Conservation (phyloP, 2,329 filamentous ascomycete species). For the Bipolaris cookei region DNA sequence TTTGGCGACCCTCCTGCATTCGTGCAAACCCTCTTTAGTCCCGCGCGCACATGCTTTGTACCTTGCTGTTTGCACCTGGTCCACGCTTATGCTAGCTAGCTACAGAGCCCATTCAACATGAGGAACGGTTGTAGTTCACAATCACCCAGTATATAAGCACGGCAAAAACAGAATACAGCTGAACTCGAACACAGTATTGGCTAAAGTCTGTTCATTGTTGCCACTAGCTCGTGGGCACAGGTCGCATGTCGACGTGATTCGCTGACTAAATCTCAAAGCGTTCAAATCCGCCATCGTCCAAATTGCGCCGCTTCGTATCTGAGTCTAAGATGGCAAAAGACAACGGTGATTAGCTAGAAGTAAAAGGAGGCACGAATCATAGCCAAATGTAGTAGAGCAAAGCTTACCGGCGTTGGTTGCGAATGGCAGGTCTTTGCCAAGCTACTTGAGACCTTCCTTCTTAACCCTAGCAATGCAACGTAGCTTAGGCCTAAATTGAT, state of each 20-base stretch:
- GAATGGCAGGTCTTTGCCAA: conserved; percentile 4
- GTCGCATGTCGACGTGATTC: not conserved
- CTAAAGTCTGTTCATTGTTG: not conserved
- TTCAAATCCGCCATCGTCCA: not conserved
- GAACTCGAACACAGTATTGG: not conserved
- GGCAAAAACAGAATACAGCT: not conserved
- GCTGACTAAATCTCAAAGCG: not conserved
- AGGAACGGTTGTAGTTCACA: not conserved
- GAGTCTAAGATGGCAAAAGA: not conserved
- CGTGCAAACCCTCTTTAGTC: no score
- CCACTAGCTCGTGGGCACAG: not conserved
- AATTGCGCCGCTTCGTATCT: not conserved
- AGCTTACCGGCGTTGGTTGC: conserved; percentile 3
- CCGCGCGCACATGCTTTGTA: no score
- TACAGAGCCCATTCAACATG: no score
- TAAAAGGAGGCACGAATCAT: not conserved
- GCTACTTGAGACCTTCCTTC: not conserved
- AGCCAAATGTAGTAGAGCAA: not conserved
- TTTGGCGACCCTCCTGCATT: no score
- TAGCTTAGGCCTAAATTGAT: not conserved
- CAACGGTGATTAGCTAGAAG: not conserved
- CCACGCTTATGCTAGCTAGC: no score
- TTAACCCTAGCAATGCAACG: not conserved
- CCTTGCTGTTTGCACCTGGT: no score
- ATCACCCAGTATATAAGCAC: not conserved